Evolutionary conservation across 768 basidiomycete genomes (phyloP).

Genomic region (Paxillus rubicundulus): DNA sequence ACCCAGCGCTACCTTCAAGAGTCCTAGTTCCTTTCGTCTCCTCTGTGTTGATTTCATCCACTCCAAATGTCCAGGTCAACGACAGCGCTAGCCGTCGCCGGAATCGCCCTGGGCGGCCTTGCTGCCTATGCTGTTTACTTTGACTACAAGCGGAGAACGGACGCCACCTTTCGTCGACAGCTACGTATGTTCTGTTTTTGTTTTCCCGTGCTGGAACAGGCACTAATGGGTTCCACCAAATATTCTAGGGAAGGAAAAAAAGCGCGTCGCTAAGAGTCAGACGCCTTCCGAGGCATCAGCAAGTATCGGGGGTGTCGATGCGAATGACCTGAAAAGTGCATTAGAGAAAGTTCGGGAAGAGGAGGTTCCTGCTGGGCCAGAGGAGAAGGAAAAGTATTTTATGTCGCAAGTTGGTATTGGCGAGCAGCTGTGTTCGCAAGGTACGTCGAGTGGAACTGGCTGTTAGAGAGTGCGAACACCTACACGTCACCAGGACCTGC

Average conservation of each 20-base stretch:
- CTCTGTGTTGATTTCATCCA: not conserved
- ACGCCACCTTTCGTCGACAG: slow-evolving; percentile 81
- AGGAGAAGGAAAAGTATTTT: slow-evolving; percentile 86
- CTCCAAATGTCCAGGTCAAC: slow-evolving; percentile 32
- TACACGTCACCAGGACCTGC: slow-evolving; percentile 58
- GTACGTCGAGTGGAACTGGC: slow-evolving; percentile 34
- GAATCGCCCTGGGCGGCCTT: slow-evolving; percentile 49
- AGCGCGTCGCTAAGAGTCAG: slow-evolving; percentile 74
- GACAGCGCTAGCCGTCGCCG: slow-evolving; percentile 40
- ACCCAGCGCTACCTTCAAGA: not conserved
- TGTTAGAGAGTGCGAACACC: not conserved
- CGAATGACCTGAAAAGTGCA: slow-evolving; percentile 59
- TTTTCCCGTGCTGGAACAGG: not conserved
- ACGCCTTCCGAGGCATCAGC: slow-evolving; percentile 38
- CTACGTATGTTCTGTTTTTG: slow-evolving; percentile 58
- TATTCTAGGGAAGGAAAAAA: slow-evolving; percentile 82
- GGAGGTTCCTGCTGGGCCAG: slow-evolving; percentile 59
- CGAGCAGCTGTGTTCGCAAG: slow-evolving; percentile 76
- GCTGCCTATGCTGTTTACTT: slow-evolving; percentile 90
- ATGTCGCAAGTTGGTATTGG: slow-evolving; percentile 86
- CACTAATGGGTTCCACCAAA: slow-evolving; percentile 1
- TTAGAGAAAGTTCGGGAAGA: slow-evolving; percentile 69
- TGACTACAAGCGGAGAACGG: slow-evolving; percentile 91
- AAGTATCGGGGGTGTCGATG: slow-evolving; percentile 32
- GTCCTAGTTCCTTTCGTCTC: slow-evolving; percentile 6